Evolutionary conservation across 768 basidiomycete genomes (phyloP).

Genomic region (Hydnum rufescens): DNA sequence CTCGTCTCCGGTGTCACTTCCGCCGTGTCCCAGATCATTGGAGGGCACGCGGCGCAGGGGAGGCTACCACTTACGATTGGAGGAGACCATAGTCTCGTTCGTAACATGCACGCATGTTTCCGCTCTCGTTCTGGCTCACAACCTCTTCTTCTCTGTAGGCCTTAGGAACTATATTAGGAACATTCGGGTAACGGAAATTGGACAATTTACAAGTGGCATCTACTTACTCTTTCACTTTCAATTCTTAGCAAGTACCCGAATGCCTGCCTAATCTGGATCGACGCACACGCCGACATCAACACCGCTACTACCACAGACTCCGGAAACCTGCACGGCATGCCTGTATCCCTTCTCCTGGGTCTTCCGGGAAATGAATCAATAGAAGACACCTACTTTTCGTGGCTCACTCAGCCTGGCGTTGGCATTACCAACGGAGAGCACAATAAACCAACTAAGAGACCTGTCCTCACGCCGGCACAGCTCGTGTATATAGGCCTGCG

Average conservation of each 20-base stretch:
- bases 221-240: background rate
- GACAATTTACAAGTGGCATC: background rate
- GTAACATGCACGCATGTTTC: conserved; percentile 24
- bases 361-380: conserved; percentile 16
- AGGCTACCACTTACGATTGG: conserved; percentile 79
- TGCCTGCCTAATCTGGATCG: conserved; percentile 80
- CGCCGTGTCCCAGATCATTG: conserved; percentile 60
- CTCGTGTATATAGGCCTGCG: conserved; percentile 96
- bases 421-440: conserved; percentile 39
- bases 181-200: conserved; percentile 36
- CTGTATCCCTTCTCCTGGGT: conserved; percentile 76
- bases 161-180: conserved; percentile 89
- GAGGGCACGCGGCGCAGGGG: conserved; percentile 53
- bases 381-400: conserved; percentile 1
- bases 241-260: conserved; percentile 21
- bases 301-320: conserved; percentile 63
- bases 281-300: conserved; percentile 96
- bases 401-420: conserved; percentile 1
- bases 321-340: conserved; percentile 98
- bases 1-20: conserved; percentile 68
- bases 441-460: too few relatives aligned
- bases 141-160: conserved; percentile 24
- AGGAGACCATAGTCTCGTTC: conserved; percentile 89
- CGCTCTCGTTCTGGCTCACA: conserved; percentile 1
- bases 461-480: conserved; percentile 44